These are phyloP conservation scores for Dryas integrifolia DNA, from an alignment of 331 rosid genomes.

Conservation along the genomic window DNA sequence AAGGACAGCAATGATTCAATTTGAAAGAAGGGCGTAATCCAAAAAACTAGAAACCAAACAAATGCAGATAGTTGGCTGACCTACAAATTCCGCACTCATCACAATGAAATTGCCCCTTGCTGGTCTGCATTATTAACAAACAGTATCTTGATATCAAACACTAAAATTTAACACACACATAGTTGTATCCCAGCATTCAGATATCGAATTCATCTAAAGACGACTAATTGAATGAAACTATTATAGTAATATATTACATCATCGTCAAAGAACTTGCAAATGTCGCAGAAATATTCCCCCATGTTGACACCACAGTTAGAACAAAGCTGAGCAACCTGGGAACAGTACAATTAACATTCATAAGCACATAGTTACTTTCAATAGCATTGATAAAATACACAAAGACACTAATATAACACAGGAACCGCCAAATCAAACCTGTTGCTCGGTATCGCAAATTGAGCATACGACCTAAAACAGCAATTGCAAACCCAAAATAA, in stretches of 20 bases:
- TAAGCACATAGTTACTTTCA: not conserved
- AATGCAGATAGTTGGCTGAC: slow-evolving; percentile 19
- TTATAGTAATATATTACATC: slow-evolving; percentile 30
- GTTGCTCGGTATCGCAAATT: slow-evolving; percentile 59
- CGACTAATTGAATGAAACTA: not conserved
- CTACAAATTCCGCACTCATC: slow-evolving; percentile 76
- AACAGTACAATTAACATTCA: not conserved
- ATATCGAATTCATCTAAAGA: not conserved
- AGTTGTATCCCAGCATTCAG: slow-evolving; percentile 1
- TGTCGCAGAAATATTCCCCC: slow-evolving; percentile 70
- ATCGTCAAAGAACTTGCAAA: slow-evolving; percentile 75
- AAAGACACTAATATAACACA: not conserved
- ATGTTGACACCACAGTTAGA: slow-evolving; percentile 64
- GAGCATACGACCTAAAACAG: slow-evolving; percentile 59
- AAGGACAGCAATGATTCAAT: not conserved
- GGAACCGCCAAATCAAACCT: slow-evolving; percentile 29
- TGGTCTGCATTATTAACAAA: slow-evolving; percentile 43
- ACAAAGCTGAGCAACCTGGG: slow-evolving; percentile 63
- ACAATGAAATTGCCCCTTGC: slow-evolving; percentile 62
- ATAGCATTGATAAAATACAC: not conserved
- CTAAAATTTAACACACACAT: not conserved
- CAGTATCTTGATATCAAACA: not conserved
- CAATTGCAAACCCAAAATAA: slow-evolving; percentile 19
- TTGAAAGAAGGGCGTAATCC: not conserved
- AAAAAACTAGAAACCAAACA: slow-evolving; percentile 9